Evolutionary conservation across 345 rosid genomes (phyloP).

Genomic region (Balakata baccata): DNA sequence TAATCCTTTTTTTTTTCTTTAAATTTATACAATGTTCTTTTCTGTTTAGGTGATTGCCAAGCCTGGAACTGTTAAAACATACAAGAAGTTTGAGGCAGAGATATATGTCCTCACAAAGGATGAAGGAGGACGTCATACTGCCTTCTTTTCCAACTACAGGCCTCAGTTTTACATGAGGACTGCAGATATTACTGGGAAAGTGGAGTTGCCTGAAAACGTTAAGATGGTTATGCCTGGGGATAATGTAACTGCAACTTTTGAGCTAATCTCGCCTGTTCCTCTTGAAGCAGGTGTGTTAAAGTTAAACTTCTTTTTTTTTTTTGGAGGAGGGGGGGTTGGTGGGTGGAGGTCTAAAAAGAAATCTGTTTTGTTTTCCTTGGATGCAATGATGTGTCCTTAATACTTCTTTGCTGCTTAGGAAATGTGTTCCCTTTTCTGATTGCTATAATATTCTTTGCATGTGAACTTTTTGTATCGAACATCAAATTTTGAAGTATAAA

Average conservation of each 20-base stretch:
- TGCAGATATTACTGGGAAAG: constrained; percentile 85
- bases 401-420: neutral
- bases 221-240: constrained; percentile 99
- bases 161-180: constrained; percentile 96
- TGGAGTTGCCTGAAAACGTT: constrained; percentile 70
- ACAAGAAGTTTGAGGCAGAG: constrained; percentile 88
- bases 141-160: constrained; percentile 80
- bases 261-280: constrained; percentile 70
- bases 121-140: constrained; percentile 98
- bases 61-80: constrained; percentile 83
- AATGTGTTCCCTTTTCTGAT: neutral
- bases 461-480: neutral
- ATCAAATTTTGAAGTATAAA: neutral
- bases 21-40: no score
- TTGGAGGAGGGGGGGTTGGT: neutral
- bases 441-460: neutral
- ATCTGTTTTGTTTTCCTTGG: neutral
- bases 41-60: constrained; percentile 80
- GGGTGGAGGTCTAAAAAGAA: neutral
- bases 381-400: neutral
- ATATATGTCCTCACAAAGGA: constrained; percentile 92
- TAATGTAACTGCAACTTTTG: constrained; percentile 79
- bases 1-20: neutral
- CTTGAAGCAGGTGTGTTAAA: constrained; percentile 60
- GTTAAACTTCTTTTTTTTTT: neutral